Evolutionary conservation across 164 flowering plant species (phyloP).

Genomic region (Stephania cephalantha): DNA sequence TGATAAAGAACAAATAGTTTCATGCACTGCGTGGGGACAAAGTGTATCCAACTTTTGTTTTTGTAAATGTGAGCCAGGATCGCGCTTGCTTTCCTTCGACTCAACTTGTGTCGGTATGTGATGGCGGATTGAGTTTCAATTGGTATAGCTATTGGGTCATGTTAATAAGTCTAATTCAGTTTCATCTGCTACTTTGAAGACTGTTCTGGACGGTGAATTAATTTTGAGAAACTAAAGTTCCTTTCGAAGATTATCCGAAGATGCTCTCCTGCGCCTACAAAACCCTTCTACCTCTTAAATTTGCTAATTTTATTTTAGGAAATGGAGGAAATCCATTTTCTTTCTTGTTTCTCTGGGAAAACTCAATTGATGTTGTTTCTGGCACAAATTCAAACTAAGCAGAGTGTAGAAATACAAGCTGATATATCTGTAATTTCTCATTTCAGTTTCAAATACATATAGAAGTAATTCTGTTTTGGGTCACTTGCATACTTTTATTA

Average conservation of each 20-base stretch:
- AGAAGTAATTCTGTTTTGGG: neutral
- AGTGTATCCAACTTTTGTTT: slow-evolving; percentile 6
- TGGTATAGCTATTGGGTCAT: neutral
- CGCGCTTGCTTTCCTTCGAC: neutral
- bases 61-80: neutral
- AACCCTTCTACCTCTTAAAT: slow-evolving; percentile 6
- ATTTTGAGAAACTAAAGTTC: neutral
- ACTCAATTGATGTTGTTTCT: slow-evolving; percentile 9
- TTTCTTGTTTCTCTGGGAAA: slow-evolving; percentile 2
- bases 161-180: slow-evolving; percentile 7
- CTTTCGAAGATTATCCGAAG: neutral
- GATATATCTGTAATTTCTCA: neutral
- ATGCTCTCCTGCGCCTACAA: slow-evolving; percentile 10
- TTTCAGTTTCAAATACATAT: neutral
- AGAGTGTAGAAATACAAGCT: slow-evolving; percentile 11
- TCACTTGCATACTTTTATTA: neutral
- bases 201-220: slow-evolving; percentile 1
- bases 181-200: slow-evolving; percentile 10
- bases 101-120: neutral
- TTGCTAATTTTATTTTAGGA: slow-evolving; percentile 6
- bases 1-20: slow-evolving; percentile 11
- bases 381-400: neutral
- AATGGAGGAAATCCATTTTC: slow-evolving; percentile 7
- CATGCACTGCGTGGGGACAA: slow-evolving; percentile 3
- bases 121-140: slow-evolving; percentile 1